Percentiles rank a stretch among this genome's conserved stretches.
These are phyloP conservation scores for Mycena pura DNA, from an alignment of 768 basidiomycete species.

Conservation along the genomic window DNA sequence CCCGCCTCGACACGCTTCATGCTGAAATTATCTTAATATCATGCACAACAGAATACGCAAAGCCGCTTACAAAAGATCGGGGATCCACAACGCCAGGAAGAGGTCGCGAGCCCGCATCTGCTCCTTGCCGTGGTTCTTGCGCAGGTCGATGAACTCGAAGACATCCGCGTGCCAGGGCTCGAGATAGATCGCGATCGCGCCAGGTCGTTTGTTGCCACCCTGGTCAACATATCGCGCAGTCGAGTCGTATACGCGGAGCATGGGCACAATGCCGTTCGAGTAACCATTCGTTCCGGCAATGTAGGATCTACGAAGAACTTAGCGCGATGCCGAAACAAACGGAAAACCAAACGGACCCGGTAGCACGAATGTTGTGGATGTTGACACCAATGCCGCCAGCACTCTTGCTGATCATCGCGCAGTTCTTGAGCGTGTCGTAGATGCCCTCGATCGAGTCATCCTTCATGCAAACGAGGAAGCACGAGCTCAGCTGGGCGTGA, in stretches of 20 bases:
- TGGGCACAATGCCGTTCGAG: slow-evolving; percentile 98
- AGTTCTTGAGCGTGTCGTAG: slow-evolving; percentile 97
- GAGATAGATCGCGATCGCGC: slow-evolving; percentile 97
- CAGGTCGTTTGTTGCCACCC: slow-evolving; percentile 98
- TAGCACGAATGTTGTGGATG: slow-evolving; percentile 97
- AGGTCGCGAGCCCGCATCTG: slow-evolving; percentile 95
- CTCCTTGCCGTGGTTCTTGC: slow-evolving; percentile 99
- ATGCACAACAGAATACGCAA: background rate
- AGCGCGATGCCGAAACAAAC: background rate
- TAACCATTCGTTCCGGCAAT: slow-evolving; percentile 99
- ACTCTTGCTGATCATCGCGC: slow-evolving; percentile 99
- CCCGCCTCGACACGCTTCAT: slow-evolving; percentile 96
- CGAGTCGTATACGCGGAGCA: slow-evolving; percentile 97
- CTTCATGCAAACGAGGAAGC: slow-evolving; percentile 98
- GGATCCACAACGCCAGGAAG: slow-evolving; percentile 98
- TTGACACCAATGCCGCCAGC: slow-evolving; percentile 97
- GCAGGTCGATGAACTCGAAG: slow-evolving; percentile 95
- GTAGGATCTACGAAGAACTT: slow-evolving; percentile 70
- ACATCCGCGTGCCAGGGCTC: slow-evolving; percentile 99
- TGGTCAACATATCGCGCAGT: slow-evolving; percentile 99
- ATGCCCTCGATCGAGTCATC: slow-evolving; percentile 99
- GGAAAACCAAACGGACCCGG: slow-evolving; percentile 63
- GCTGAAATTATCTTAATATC: slow-evolving; percentile 45
- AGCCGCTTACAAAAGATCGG: slow-evolving; percentile 85
- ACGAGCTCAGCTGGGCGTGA: slow-evolving; percentile 92